Evolutionary conservation across 768 basidiomycete species (phyloP).

Genomic region (Saitozyma sp.): DNA sequence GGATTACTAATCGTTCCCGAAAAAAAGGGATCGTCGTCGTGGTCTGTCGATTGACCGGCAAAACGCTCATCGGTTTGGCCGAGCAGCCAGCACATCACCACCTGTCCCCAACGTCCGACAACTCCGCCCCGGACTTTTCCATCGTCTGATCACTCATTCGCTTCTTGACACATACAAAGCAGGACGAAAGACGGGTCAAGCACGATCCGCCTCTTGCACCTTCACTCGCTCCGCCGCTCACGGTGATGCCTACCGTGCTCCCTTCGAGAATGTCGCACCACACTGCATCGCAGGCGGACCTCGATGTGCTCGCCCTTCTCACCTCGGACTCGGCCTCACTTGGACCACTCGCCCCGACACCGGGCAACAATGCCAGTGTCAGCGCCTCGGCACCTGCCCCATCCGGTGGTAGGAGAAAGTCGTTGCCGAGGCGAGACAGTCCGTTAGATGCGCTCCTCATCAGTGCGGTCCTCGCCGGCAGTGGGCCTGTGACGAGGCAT

Average conservation of each 20-base stretch:
- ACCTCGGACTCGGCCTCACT: constrained; percentile 59
- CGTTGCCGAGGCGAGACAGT: constrained; percentile 36
- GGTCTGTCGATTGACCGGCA: no score
- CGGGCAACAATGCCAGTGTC: constrained; percentile 1
- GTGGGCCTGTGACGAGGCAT: constrained; percentile 46
- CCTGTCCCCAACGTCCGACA: no score
- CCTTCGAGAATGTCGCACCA: constrained; percentile 17
- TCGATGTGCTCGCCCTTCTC: constrained; percentile 67
- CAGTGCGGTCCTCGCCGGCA: constrained; percentile 47
- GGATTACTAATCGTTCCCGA: no score
- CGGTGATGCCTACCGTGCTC: constrained; percentile 18
- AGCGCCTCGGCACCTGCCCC: neutral
- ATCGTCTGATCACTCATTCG: no score
- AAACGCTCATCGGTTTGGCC: no score
- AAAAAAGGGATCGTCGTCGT: no score
- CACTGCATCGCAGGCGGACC: constrained; percentile 56
- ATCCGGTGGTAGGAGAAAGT: constrained; percentile 11
- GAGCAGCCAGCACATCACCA: no score
- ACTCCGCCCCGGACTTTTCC: no score
- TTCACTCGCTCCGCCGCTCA: no score
- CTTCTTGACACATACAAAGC: no score
- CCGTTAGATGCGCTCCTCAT: constrained; percentile 49
- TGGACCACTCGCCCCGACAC: constrained; percentile 25
- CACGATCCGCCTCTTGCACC: no score
- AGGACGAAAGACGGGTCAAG: no score